phyloP scores from a whole-genome alignment of 441 rosid genomes.

The Populus trichocarpa region DNA sequence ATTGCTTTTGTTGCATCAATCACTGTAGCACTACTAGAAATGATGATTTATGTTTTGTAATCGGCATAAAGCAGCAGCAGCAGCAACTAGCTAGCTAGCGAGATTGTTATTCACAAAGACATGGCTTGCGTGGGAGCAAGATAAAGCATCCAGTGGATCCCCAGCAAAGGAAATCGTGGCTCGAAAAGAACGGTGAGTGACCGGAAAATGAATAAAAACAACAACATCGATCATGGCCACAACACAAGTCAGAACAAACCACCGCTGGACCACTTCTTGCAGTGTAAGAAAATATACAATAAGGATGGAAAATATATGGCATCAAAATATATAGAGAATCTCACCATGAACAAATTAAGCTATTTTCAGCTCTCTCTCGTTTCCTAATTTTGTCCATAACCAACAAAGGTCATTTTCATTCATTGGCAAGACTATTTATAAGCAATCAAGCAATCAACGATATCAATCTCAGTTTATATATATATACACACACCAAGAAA shows the following conservation, averaged over 20 bases:
- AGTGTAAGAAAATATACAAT: no score
- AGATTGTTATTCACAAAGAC: neutral
- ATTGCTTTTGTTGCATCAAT: neutral
- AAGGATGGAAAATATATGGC: no score
- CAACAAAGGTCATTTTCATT: neutral
- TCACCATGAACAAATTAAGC: no score
- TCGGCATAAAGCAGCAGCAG: neutral
- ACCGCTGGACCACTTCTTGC: no score
- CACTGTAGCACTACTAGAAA: no score
- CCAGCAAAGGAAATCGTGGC: neutral
- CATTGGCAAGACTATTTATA: neutral
- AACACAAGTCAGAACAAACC: neutral
- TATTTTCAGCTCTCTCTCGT: neutral
- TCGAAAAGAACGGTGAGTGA: neutral
- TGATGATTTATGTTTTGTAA: neutral
- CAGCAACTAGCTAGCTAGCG: neutral
- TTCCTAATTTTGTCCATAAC: neutral
- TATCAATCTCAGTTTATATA: no score
- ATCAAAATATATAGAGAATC: neutral
- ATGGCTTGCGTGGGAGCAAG: neutral
- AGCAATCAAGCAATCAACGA: neutral
- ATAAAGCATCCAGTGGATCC: neutral
- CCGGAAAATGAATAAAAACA: neutral
- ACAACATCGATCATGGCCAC: neutral
- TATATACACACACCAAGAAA: no score